Base-by-base conservation (phyloP, 2,329 filamentous ascomycete species). In the Fusarium incarnatum region DNA sequence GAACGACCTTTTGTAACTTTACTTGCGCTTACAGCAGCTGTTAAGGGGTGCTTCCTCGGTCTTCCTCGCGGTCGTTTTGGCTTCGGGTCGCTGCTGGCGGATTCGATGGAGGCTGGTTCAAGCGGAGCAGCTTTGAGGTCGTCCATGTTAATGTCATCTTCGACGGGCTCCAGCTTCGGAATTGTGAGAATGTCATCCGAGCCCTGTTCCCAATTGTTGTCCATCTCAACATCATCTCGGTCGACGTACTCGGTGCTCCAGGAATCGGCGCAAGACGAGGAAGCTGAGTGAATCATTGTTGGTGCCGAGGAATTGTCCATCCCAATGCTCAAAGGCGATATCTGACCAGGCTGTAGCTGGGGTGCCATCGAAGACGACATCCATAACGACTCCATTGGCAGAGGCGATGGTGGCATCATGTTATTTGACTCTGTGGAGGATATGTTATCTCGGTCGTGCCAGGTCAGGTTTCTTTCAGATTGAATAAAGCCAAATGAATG, bases 1-100 rank as follows among this genome's bases (percentile, higher is more conserved):
- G 89, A 91, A 54, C 89, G 83, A 22, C 92, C 93, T 78, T 97
- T 97, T 61, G 92, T 89, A 54, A 92, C 82, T 77, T 96, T 97
- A 75, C 86, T 88, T 52, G 88, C 81, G 20, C 84, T 81, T 18
- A 83, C 76, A 37, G 87, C 85, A 2, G 89, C 86, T 10, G 85
- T 86, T 20, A 92, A 82, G 41, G 93, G 92, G 73, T 94, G 89
- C 82, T 97, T 97, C 79, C 94, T 87, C 53, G 94, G 94, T 57
- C 94, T 87, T 34, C 94, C 94, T 75, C 94, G 88, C 73, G 91
- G 91, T 75, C 91, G 85, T 81, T 91, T 91, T 40, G 79, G 77
- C 71, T 87, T 87, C 22, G 79, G 71, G 27, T 80, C 66, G 45
- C 64, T 68, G 28, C 63, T 68, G 15, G 73, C 64, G n/a, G 70